These are phyloP conservation scores for Didymellaceae sp. DNA, from an alignment of 2,329 filamentous ascomycete genomes.

Conservation along the genomic window DNA sequence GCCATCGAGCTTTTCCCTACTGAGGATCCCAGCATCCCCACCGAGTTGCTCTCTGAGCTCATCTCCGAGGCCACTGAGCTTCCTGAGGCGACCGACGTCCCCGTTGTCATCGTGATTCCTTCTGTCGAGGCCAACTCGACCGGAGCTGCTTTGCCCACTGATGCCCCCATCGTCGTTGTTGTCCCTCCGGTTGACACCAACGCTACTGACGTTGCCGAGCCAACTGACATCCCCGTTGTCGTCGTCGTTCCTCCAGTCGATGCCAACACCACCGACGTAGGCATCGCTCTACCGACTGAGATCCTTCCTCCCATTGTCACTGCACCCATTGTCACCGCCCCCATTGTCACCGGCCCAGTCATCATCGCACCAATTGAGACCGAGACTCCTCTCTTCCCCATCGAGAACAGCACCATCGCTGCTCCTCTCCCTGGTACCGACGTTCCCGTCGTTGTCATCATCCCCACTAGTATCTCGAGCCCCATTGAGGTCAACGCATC, in stretches of 20 bases:
- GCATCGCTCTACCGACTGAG: not conserved
- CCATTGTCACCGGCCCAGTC: slow-evolving; percentile 9
- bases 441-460: not conserved
- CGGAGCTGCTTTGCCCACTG: not conserved
- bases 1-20: slow-evolving; percentile 19
- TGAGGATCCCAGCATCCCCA: slow-evolving; percentile 1
- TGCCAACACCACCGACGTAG: not conserved
- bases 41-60: slow-evolving; percentile 6
- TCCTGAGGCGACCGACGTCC: not conserved
- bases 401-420: slow-evolving; percentile 5
- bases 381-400: slow-evolving; percentile 4
- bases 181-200: not conserved
- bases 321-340: slow-evolving; percentile 4
- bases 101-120: slow-evolving; percentile 3
- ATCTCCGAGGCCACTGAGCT: not conserved
- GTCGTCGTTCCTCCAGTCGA: not conserved
- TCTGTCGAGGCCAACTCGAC: slow-evolving; percentile 2
- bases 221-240: too few species aligned
- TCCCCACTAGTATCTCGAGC: slow-evolving; percentile 2
- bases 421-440: slow-evolving; percentile 2
- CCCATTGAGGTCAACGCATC: slow-evolving; percentile 2
- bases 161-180: not conserved
- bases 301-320: not conserved
- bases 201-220: not conserved
- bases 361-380: slow-evolving; percentile 3